A percentile compares a stretch with the other conserved stretches of the same genome.
phyloP scores from a whole-genome alignment of 2,329 filamentous ascomycete species.

The Neofusicoccum sp. region DNA sequence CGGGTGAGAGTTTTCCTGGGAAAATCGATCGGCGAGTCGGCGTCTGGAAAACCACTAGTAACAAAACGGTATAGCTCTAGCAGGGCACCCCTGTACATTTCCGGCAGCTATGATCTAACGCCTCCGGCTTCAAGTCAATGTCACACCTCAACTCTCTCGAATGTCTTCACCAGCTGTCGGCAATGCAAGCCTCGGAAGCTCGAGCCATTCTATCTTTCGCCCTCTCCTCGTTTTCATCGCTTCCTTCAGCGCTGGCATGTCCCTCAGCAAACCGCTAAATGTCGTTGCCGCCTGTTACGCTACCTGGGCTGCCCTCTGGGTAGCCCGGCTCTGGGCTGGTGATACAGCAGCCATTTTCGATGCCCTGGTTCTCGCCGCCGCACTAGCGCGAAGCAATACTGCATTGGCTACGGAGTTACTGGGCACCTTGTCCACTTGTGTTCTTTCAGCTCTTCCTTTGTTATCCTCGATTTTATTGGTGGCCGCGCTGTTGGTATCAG shows the following conservation, averaged over 20 bases:
- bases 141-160: neutral
- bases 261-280: neutral
- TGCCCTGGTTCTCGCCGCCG: neutral
- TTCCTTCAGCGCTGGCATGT: too few relatives aligned
- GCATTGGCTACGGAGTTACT: neutral
- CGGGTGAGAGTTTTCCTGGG: neutral
- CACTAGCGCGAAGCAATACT: neutral
- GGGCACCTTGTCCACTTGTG: neutral
- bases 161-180: conserved; percentile 9
- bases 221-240: neutral
- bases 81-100: conserved; percentile 16
- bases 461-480: neutral
- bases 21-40: conserved; percentile 1
- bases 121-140: neutral
- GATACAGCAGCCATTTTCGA: neutral
- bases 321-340: neutral
- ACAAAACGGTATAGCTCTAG: neutral
- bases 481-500: neutral
- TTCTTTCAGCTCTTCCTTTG: neutral
- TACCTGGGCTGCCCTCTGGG: neutral
- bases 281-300: conserved; percentile 7
- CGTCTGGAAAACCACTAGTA: neutral
- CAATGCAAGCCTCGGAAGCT: neutral
- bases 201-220: neutral
- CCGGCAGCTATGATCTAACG: conserved; percentile 9